Conservation (phyloP, 129 eudicot species). For the Mikania micrantha region DNA sequence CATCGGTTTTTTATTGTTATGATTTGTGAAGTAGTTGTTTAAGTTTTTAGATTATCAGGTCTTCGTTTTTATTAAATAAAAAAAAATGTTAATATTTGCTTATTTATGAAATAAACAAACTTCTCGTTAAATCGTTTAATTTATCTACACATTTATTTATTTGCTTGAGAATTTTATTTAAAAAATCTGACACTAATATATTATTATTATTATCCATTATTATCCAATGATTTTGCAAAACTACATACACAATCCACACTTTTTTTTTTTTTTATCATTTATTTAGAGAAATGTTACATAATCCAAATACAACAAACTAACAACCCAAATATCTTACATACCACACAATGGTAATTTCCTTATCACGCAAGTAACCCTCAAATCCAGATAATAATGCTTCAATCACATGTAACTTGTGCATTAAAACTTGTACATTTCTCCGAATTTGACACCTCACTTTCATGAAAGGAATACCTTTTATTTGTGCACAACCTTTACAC, state of each 20-base stretch:
- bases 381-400: neutral
- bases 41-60: too few species aligned
- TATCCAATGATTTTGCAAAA: neutral
- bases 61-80: too few species aligned
- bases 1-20: too few species aligned
- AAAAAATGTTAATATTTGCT: too few species aligned
- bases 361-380: neutral
- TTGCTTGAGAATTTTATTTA: too few species aligned
- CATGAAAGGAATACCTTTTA: neutral
- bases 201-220: neutral
- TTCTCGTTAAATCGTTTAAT: too few species aligned
- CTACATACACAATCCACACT: neutral
- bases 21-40: too few species aligned
- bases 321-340: conserved; percentile 14
- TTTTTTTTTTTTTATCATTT: neutral
- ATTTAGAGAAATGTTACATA: conserved; percentile 9
- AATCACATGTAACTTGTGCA: neutral
- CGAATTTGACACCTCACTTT: conserved; percentile 3
- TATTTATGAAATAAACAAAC: too few species aligned
- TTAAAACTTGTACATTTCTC: conserved; percentile 5
- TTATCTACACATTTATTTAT: too few species aligned
- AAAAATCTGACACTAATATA: neutral
- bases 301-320: neutral
- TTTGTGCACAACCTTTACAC: neutral
- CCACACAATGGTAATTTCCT: conserved; percentile 1